phyloP scores from a whole-genome alignment of 768 basidiomycete species.

The Boletellus emodensis region DNA sequence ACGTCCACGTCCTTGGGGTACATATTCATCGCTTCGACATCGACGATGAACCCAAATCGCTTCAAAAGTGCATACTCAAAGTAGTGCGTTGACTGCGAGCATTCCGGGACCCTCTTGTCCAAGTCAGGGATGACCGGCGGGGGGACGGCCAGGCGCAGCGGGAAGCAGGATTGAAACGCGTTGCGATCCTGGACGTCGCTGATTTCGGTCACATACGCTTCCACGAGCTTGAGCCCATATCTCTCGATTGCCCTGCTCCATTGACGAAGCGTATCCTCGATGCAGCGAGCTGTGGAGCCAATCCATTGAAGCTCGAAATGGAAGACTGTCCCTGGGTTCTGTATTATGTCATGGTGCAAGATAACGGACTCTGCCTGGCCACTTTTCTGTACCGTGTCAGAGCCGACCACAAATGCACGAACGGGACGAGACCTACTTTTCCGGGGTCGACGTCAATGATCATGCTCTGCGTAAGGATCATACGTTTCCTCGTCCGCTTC shows the following conservation, averaged over 20 bases:
- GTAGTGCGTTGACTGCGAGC: constrained; percentile 61
- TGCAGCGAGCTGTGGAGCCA: constrained; percentile 84
- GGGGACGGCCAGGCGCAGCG: constrained; percentile 69
- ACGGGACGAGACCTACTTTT: constrained; percentile 46
- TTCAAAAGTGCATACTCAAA: constrained; percentile 79
- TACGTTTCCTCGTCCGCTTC: constrained; percentile 51
- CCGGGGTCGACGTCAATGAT: constrained; percentile 81
- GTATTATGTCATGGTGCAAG: constrained; percentile 91
- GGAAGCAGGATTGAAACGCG: constrained; percentile 88
- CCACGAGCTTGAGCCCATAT: constrained; percentile 88
- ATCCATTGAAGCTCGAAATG: constrained; percentile 99
- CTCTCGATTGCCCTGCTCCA: constrained; percentile 83
- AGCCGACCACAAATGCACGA: background rate
- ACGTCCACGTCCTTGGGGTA: constrained; percentile 84
- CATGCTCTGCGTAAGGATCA: constrained; percentile 85
- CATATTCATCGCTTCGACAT: constrained; percentile 71
- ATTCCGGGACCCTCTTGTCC: constrained; percentile 64
- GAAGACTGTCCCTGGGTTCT: constrained; percentile 91
- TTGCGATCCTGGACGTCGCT: constrained; percentile 80
- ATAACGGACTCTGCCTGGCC: constrained; percentile 86
- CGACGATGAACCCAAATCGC: constrained; percentile 77
- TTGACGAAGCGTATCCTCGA: constrained; percentile 80
- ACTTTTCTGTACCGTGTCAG: constrained; percentile 53
- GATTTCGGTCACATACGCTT: constrained; percentile 91
- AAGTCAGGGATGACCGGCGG: constrained; percentile 71